phyloP scores from a whole-genome alignment of 1,139 yeast species.

The Pichia norvegensis region DNA sequence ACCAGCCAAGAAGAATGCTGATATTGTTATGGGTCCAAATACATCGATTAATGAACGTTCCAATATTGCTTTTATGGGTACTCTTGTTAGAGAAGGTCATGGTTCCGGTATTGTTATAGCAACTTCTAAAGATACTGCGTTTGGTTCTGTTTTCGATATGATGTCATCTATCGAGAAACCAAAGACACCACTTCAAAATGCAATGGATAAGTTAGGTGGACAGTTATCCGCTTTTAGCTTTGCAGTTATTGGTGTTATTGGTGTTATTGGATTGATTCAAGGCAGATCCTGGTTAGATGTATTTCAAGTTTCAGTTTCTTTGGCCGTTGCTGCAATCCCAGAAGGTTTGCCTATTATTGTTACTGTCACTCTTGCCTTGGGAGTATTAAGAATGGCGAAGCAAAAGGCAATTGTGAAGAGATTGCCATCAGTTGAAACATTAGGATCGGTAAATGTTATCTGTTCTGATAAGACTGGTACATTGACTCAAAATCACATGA shows the following conservation, averaged over 20 bases:
- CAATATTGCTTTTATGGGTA: conserved; percentile 90
- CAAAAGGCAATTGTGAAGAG: conserved; percentile 89
- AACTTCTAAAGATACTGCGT: conserved; percentile 79
- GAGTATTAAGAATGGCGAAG: conserved; percentile 91
- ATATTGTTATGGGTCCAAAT: conserved; percentile 22
- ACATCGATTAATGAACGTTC: conserved; percentile 45
- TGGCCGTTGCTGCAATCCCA: conserved; percentile 97
- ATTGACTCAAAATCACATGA: conserved; percentile 88
- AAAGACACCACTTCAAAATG: conserved; percentile 86
- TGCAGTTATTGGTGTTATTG: conserved; percentile 76
- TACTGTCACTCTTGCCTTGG: conserved; percentile 90
- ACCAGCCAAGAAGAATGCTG: conserved; percentile 60
- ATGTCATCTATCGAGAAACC: conserved; percentile 92
- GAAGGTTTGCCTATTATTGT: conserved; percentile 96
- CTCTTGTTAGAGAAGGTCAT: conserved; percentile 88
- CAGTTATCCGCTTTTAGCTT: conserved; percentile 80
- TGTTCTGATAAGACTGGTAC: conserved; percentile 97
- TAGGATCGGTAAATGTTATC: conserved; percentile 91
- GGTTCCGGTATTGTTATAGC: conserved; percentile 92
- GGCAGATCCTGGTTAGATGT: conserved; percentile 93
- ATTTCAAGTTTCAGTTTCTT: conserved; percentile 93
- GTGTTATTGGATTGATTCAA: conserved; percentile 77
- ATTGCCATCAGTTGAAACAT: conserved; percentile 89
- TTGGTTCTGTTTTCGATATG: conserved; percentile 84
- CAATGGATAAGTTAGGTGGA: conserved; percentile 92